These are phyloP conservation scores for Prunus padus DNA, from an alignment of 306 rosid species.

Conservation along the genomic window DNA sequence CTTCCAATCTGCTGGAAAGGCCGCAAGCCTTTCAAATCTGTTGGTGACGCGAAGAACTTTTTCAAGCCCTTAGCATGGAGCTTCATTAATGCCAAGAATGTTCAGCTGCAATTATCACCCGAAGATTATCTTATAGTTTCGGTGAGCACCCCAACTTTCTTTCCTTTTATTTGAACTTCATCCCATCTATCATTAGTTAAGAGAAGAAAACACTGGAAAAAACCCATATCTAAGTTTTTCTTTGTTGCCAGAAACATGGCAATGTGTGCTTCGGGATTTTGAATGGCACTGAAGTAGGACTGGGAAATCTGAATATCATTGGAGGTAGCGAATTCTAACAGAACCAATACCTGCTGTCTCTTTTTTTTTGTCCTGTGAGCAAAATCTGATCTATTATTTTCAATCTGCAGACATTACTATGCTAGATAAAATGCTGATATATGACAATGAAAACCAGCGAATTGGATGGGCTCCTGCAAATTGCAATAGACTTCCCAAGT, in stretches of 20 bases:
- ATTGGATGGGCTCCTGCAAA: constrained; percentile 65
- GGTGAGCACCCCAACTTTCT: constrained; percentile 33
- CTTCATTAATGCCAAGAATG: constrained; percentile 42
- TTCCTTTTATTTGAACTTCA: background rate
- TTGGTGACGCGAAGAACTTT: constrained; percentile 38
- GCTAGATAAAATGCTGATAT: constrained; percentile 62
- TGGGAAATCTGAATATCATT: constrained; percentile 51
- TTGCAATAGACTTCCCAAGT: constrained; percentile 57
- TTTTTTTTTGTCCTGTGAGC: background rate
- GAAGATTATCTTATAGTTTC: constrained; percentile 61
- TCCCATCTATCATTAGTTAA: background rate
- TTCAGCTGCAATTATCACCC: constrained; percentile 49
- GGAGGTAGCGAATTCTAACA: constrained; percentile 54
- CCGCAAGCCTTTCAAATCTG: constrained; percentile 49
- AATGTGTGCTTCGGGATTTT: constrained; percentile 80
- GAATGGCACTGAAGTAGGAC: constrained; percentile 43
- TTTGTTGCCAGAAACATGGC: constrained; percentile 45
- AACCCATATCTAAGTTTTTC: constrained; percentile 21
- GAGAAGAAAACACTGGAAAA: constrained; percentile 9
- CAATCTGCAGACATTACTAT: constrained; percentile 50
- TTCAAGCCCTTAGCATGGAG: constrained; percentile 57
- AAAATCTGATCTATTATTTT: constrained; percentile 1
- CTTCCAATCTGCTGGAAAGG: constrained; percentile 85
- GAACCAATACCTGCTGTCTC: background rate
- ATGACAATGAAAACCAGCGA: constrained; percentile 66